phyloP scores from a whole-genome alignment of 768 basidiomycete species.

The Sporobolomyces roseus region DNA sequence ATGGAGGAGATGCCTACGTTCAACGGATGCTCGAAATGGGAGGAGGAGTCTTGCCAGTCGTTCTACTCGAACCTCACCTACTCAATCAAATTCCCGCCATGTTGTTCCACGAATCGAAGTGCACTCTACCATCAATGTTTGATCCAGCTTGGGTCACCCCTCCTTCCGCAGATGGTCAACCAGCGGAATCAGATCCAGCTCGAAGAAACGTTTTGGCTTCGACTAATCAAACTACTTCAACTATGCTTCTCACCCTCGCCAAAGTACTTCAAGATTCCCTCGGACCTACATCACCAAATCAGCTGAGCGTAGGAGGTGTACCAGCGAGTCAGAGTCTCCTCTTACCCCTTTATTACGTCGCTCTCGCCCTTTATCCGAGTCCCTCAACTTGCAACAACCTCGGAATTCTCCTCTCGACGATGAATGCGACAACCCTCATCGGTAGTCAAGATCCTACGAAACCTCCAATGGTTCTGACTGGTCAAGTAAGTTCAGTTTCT shows the following conservation, averaged over 20 bases:
- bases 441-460: slow-evolving; percentile 23
- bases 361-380: slow-evolving; percentile 53
- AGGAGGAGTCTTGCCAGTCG: slow-evolving; percentile 52
- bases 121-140: slow-evolving; percentile 50
- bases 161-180: not conserved
- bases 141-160: slow-evolving; percentile 21
- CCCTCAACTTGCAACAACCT: slow-evolving; percentile 57
- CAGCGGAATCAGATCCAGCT: slow-evolving; percentile 5
- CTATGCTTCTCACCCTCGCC: slow-evolving; percentile 53
- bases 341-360: slow-evolving; percentile 56
- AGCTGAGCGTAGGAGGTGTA: slow-evolving; percentile 31
- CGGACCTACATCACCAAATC: slow-evolving; percentile 47
- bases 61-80: slow-evolving; percentile 53
- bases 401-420: slow-evolving; percentile 54
- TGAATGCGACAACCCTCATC: slow-evolving; percentile 44
- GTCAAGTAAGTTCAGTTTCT: slow-evolving; percentile 13
- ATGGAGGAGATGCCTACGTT: slow-evolving; percentile 50
- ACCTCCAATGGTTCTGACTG: slow-evolving; percentile 24
- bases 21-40: slow-evolving; percentile 50
- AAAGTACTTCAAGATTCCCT: slow-evolving; percentile 53
- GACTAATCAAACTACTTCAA: slow-evolving; percentile 43
- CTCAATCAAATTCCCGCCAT: slow-evolving; percentile 49
- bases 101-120: slow-evolving; percentile 51
- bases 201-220: slow-evolving; percentile 14
- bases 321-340: slow-evolving; percentile 48